Percentiles rank a stretch among this genome's conserved stretches.
Evolutionary conservation across 225 moss, liverwort and hornwort species (phyloP).

Genomic region (Bryum argenteum): DNA sequence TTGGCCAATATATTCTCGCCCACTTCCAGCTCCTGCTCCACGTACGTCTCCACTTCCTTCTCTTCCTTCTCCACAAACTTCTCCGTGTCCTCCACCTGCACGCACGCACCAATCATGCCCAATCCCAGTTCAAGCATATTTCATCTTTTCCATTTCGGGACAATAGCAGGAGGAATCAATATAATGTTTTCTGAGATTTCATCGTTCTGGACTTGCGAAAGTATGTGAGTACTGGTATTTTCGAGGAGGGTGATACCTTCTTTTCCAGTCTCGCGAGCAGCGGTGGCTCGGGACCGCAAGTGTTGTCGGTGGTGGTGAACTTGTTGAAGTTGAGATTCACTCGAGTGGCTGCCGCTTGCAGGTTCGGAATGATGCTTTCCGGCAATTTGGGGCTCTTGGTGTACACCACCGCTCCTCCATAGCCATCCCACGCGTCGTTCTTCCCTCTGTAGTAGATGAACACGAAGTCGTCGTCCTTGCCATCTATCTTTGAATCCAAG

Average conservation of each 20-base stretch:
- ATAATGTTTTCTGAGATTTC: neutral
- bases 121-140: neutral
- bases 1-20: conserved; percentile 16
- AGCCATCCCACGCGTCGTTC: conserved; percentile 99
- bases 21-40: conserved; percentile 42
- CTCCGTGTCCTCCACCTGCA: conserved; percentile 61
- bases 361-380: conserved; percentile 65
- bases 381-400: conserved; percentile 75
- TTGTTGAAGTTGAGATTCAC: conserved; percentile 84
- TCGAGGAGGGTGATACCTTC: conserved; percentile 28
- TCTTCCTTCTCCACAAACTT: conserved; percentile 53
- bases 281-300: conserved; percentile 85
- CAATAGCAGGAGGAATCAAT: neutral
- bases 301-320: conserved; percentile 81
- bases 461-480: conserved; percentile 72
- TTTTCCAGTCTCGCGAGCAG: conserved; percentile 81
- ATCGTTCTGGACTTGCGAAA: too few species aligned
- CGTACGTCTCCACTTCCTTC: conserved; percentile 58
- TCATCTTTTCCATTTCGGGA: too few species aligned
- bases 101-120: neutral
- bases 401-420: conserved; percentile 96
- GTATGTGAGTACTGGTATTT: too few species aligned
- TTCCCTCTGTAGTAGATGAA: conserved; percentile 91
- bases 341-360: conserved; percentile 61
- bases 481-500: conserved; percentile 63